A percentile compares a stretch with the other conserved stretches of the same genome.
Evolutionary conservation across 805 yeast genomes (phyloP).

Genomic region (Candida railenensis): DNA sequence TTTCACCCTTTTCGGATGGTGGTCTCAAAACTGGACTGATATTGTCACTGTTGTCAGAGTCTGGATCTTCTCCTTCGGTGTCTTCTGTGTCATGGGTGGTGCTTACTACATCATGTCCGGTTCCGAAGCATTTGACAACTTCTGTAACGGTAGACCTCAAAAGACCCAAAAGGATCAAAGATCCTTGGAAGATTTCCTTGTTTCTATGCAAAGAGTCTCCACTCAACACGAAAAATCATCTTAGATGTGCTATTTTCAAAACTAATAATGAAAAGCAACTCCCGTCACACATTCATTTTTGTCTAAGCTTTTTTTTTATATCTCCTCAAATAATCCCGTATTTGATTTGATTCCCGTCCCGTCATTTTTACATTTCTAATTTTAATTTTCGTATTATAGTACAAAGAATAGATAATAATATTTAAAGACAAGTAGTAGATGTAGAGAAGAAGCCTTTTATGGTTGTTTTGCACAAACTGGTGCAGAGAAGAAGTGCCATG

Average conservation of each 20-base stretch:
- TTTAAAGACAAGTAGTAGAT: conserved; percentile 10
- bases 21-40: conserved; percentile 97
- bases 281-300: conserved; percentile 8
- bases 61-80: conserved; percentile 96
- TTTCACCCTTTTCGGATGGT: conserved; percentile 95
- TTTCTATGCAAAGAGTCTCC: conserved; percentile 85
- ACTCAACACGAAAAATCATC: conserved; percentile 84
- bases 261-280: neutral
- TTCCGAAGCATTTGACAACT: conserved; percentile 75
- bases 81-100: conserved; percentile 95
- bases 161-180: conserved; percentile 56
- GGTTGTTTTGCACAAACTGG: too few species aligned
- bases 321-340: conserved; percentile 6
- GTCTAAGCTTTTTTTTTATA: conserved; percentile 12
- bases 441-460: neutral
- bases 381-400: conserved; percentile 32
- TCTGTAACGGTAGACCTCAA: conserved; percentile 77
- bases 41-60: conserved; percentile 91
- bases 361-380: conserved; percentile 14
- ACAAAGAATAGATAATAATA: conserved; percentile 25
- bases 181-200: conserved; percentile 80
- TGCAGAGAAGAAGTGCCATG: too few species aligned
- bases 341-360: conserved; percentile 20
- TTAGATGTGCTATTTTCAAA: conserved; percentile 27
- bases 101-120: conserved; percentile 90